These are phyloP conservation scores for Exutisphaerella laricina DNA, from an alignment of 2,329 filamentous ascomycete genomes.

Conservation along the genomic window DNA sequence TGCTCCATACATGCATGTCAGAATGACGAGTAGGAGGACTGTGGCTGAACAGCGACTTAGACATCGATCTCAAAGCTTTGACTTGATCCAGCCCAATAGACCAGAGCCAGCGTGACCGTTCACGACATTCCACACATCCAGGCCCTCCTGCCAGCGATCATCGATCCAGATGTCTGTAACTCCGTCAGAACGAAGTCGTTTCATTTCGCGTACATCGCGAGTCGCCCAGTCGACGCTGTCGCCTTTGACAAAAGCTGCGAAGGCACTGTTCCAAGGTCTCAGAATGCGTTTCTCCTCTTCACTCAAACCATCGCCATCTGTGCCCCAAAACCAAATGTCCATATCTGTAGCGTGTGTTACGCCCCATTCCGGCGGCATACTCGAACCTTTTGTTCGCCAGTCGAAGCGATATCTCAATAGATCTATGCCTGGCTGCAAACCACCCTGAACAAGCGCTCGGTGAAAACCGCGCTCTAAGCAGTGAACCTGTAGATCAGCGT, in stretches of 20 bases:
- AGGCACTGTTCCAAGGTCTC: slow-evolving; percentile 35
- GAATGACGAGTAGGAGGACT: too few species aligned
- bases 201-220: slow-evolving; percentile 34
- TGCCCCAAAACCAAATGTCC: slow-evolving; percentile 54
- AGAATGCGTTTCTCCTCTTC: slow-evolving; percentile 42
- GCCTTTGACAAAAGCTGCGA: slow-evolving; percentile 39
- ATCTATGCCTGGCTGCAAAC: slow-evolving; percentile 38
- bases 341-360: slow-evolving; percentile 52
- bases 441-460: slow-evolving; percentile 39
- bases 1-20: too few species aligned
- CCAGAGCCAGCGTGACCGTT: slow-evolving; percentile 21
- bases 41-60: too few species aligned
- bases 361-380: slow-evolving; percentile 45
- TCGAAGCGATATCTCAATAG: slow-evolving; percentile 52
- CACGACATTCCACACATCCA: slow-evolving; percentile 45
- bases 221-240: slow-evolving; percentile 39
- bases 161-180: slow-evolving; percentile 45
- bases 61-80: slow-evolving; percentile 27
- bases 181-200: slow-evolving; percentile 44
- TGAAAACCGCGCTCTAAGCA: slow-evolving; percentile 49
- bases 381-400: slow-evolving; percentile 47
- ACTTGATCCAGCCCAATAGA: slow-evolving; percentile 21
- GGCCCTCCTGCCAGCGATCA: slow-evolving; percentile 41
- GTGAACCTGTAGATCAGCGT: slow-evolving; percentile 54
- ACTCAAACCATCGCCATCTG: slow-evolving; percentile 34